phyloP scores from a whole-genome alignment of 768 basidiomycete genomes.

The Suillus luteus region DNA sequence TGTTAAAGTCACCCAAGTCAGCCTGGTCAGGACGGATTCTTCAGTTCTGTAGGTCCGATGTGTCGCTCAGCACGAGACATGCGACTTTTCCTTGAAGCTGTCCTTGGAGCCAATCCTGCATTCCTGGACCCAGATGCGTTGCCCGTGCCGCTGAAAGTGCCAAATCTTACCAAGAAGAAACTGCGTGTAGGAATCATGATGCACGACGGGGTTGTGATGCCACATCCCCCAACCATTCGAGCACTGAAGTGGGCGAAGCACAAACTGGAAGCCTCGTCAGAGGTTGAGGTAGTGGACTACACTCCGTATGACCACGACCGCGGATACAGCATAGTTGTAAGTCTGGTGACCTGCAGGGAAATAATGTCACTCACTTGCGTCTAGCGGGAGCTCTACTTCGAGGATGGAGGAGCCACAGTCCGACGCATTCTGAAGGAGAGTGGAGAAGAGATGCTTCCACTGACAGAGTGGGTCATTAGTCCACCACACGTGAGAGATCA shows the following conservation, averaged over 20 bases:
- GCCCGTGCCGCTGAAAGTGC: slow-evolving; percentile 30
- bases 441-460: slow-evolving; percentile 39
- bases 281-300: slow-evolving; percentile 41
- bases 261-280: slow-evolving; percentile 35
- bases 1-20: slow-evolving; percentile 23
- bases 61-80: slow-evolving; percentile 26
- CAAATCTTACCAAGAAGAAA: slow-evolving; percentile 29
- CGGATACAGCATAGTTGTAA: slow-evolving; percentile 36
- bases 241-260: slow-evolving; percentile 40
- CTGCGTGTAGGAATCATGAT: slow-evolving; percentile 36
- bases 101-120: slow-evolving; percentile 42
- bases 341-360: slow-evolving; percentile 12
- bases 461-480: slow-evolving; percentile 39
- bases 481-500: slow-evolving; percentile 29
- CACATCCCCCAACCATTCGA: slow-evolving; percentile 44
- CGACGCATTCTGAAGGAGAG: slow-evolving; percentile 24
- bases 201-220: slow-evolving; percentile 39
- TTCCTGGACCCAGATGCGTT: slow-evolving; percentile 37
- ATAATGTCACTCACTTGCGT: background rate
- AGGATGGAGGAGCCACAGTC: slow-evolving; percentile 38
- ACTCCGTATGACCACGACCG: slow-evolving; percentile 37
- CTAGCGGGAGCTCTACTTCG: slow-evolving; percentile 40
- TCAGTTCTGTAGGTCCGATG: slow-evolving; percentile 39
- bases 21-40: slow-evolving; percentile 36
- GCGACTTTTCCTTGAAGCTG: slow-evolving; percentile 15